Base-by-base conservation (phyloP, 805 yeast genomes). In the Pichia cephalocereana region DNA sequence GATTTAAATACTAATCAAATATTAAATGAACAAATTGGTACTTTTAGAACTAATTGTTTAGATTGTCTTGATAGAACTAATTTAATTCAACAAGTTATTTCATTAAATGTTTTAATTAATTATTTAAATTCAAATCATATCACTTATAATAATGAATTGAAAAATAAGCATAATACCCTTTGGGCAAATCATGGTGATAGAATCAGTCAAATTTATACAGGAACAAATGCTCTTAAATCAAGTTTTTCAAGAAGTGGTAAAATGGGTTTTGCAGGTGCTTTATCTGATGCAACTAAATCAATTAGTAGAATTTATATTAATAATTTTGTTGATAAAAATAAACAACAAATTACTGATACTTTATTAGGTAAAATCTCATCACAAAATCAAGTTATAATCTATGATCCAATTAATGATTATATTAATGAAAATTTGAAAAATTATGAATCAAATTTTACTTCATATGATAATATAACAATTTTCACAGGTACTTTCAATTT, bases 171-270 rank as follows among this genome's bases (percentile, higher is more conserved):
- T 55, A 86, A 90, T 55, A 77, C 86, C 8, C 68, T 93, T 18
- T 93, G 99, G 99, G 99, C 99, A 1, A 96, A 93, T 64, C 93
- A 93, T 64, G 99, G 99, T 48, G 99, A 93, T 65, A 96, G 88
- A 55, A 82, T 93, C 6, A 87, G 96, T 3, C 95, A 87, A 62
- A 91, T 93, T 17, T 93, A 93, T 66, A 91, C 99, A 0, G 98
- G 99, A 30, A 93, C 99, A 0, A 95, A 95, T 52, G 99, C 99
- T 0, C 72, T 93, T 52, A 93, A 93, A 65, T 86, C 96, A 0
- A 88, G 96, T 5, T 93, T 85, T 60, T 86, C 98, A 2, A 77
- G 99, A 61, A 82, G 86, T 30, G 99, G 99, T 26, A 91, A 90
- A 59, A 89, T 90, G 97, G 88, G 91, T 41, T 68, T 93, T 47